A percentile compares a stretch with the other conserved stretches of the same genome.
Conservation (phyloP, 108 stramenopile genomes). For the Epithemia pelagica region DNA sequence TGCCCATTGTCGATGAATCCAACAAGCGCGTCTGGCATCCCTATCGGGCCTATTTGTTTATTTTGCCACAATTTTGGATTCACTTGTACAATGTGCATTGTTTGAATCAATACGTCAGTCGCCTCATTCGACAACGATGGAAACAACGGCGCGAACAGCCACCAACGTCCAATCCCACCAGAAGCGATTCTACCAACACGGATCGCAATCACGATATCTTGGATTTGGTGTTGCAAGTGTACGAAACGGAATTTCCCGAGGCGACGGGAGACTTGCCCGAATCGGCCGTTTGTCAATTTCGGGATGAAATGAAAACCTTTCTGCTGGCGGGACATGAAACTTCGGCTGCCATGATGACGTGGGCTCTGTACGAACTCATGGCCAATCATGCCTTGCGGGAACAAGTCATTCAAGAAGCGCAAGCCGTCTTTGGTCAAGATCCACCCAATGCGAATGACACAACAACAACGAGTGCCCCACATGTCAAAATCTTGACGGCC, state of each 20-base stretch:
- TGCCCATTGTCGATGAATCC: constrained; percentile 28
- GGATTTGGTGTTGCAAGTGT: constrained; percentile 14
- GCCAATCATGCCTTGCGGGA: constrained; percentile 40
- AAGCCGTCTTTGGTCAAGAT: constrained; percentile 4
- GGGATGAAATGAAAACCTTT: constrained; percentile 60
- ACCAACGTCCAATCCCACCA: neutral
- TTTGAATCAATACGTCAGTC: constrained; percentile 17
- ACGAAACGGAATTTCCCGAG: constrained; percentile 17
- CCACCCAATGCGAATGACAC: neutral
- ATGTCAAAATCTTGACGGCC: constrained; percentile 3
- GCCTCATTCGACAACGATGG: constrained; percentile 22
- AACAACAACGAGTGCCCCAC: neutral
- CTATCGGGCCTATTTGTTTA: constrained; percentile 11
- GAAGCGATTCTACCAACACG: neutral
- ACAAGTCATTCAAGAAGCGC: constrained; percentile 42
- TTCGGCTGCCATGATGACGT: constrained; percentile 49
- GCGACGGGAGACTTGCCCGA: constrained; percentile 3
- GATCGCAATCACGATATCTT: constrained; percentile 15
- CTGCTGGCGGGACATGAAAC: constrained; percentile 69
- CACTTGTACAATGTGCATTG: constrained; percentile 8
- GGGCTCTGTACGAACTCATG: constrained; percentile 44
- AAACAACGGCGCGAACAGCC: neutral
- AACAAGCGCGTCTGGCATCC: constrained; percentile 22
- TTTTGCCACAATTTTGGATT: constrained; percentile 18
- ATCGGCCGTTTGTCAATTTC: constrained; percentile 24